A percentile compares a stretch with the other conserved stretches of the same genome.
These are phyloP conservation scores for Chlamydomonas schloesseri DNA, from an alignment of 139 green algal genomes.

Conservation along the genomic window DNA sequence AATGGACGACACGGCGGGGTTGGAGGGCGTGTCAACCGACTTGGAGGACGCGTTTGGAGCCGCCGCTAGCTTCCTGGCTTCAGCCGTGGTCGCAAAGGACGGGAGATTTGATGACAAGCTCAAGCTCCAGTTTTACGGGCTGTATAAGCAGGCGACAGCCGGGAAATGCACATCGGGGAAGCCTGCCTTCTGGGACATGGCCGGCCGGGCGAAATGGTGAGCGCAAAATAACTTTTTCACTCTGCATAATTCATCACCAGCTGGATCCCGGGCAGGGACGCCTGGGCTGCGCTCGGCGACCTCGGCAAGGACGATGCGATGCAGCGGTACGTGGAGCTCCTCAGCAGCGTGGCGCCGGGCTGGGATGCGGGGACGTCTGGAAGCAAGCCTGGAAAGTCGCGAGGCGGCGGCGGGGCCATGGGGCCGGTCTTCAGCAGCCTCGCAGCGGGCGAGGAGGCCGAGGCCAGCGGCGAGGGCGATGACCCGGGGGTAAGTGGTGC, in stretches of 20 bases:
- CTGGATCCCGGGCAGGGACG: conserved; percentile 34
- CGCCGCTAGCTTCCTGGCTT: conserved; percentile 24
- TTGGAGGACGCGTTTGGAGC: conserved; percentile 6
- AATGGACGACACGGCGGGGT: background rate
- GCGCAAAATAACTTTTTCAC: background rate
- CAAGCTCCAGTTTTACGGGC: conserved; percentile 38
- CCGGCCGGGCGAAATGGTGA: conserved; percentile 39
- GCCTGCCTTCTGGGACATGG: conserved; percentile 37
- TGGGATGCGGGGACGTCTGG: background rate
- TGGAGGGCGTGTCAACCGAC: conserved; percentile 14
- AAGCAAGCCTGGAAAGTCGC: background rate
- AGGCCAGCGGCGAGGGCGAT: background rate
- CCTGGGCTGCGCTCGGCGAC: conserved; percentile 30
- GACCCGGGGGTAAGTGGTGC: background rate
- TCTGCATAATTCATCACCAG: background rate
- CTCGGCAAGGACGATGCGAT: conserved; percentile 2
- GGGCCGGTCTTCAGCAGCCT: conserved; percentile 47
- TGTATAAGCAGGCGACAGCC: conserved; percentile 37
- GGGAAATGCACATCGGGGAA: conserved; percentile 11
- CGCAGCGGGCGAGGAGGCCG: conserved; percentile 16
- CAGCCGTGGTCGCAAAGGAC: conserved; percentile 33
- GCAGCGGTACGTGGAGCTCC: conserved; percentile 3
- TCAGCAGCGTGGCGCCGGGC: background rate
- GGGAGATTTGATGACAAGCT: conserved; percentile 20
- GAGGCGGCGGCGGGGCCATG: conserved; percentile 1